These are phyloP conservation scores for Ampelomyces quisqualis DNA, from an alignment of 2,329 filamentous ascomycete species.

Conservation along the genomic window DNA sequence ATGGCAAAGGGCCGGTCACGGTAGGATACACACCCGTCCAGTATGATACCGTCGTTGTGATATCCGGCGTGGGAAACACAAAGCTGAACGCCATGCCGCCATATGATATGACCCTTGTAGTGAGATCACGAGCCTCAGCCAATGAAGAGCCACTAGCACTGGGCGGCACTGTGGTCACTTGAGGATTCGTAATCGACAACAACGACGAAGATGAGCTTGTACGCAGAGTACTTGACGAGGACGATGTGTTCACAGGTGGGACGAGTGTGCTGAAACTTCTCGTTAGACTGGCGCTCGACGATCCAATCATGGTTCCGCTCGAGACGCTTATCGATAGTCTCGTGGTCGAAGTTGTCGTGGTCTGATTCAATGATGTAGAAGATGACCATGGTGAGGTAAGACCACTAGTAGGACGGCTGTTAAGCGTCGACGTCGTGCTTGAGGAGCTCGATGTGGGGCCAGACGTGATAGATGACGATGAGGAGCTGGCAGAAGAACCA, in stretches of 20 bases:
- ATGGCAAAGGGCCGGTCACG: slow-evolving; percentile 27
- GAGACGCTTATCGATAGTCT: not conserved
- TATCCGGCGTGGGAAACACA: slow-evolving; percentile 32
- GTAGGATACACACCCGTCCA: slow-evolving; percentile 37
- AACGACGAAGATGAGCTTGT: not conserved
- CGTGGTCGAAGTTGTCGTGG: not conserved
- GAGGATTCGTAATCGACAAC: not conserved
- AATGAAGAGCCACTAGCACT: not conserved
- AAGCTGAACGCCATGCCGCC: slow-evolving; percentile 27
- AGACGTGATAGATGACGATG: not conserved
- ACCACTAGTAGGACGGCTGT: too few relatives aligned
- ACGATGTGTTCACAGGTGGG: not conserved
- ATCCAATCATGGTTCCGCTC: not conserved
- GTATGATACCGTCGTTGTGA: slow-evolving; percentile 36
- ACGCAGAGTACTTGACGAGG: not conserved
- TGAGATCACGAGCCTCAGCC: slow-evolving; percentile 11
- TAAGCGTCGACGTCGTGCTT: not conserved
- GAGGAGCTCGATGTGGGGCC: not conserved
- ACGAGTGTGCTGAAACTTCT: not conserved
- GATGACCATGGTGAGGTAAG: not conserved
- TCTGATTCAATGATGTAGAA: not conserved
- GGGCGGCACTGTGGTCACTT: not conserved
- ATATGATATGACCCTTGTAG: slow-evolving; percentile 30
- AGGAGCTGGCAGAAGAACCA: too few relatives aligned
- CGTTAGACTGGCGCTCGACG: not conserved